These are phyloP conservation scores for Rosa persica DNA, from an alignment of 306 rosid species.

Conservation along the genomic window DNA sequence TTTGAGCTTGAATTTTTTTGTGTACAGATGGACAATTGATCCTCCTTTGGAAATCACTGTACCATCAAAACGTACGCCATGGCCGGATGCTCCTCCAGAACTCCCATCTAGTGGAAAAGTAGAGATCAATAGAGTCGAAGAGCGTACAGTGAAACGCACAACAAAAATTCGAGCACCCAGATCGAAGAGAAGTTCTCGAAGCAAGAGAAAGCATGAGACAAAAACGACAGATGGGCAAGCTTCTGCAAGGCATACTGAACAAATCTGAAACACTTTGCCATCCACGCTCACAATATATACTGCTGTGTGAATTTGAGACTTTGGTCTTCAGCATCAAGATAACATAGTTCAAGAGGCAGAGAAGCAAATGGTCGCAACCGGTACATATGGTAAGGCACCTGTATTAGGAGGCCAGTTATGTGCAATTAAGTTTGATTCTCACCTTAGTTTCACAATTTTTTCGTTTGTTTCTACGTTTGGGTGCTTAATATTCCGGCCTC, in stretches of 20 bases:
- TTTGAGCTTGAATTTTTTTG: constrained; percentile 18
- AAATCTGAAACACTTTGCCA: constrained; percentile 38
- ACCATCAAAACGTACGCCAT: constrained; percentile 84
- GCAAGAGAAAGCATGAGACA: constrained; percentile 81
- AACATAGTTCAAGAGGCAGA: constrained; percentile 32
- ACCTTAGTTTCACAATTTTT: constrained; percentile 32
- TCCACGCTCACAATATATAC: constrained; percentile 28
- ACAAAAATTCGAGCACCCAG: constrained; percentile 63
- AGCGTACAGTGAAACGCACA: constrained; percentile 49
- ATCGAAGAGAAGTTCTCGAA: constrained; percentile 58
- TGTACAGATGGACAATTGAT: constrained; percentile 81
- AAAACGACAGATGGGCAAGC: constrained; percentile 57
- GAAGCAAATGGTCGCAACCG: constrained; percentile 29
- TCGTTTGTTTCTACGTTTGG: constrained; percentile 27
- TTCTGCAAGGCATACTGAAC: constrained; percentile 53
- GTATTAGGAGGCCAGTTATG: constrained; percentile 35
- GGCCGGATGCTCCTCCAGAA: constrained; percentile 98
- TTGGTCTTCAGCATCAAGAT: constrained; percentile 36
- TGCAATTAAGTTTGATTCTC: constrained; percentile 41
- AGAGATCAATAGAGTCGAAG: constrained; percentile 33
- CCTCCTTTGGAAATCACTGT: constrained; percentile 91
- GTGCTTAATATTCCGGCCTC: constrained; percentile 33
- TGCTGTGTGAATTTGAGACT: constrained; percentile 39
- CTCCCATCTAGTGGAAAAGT: constrained; percentile 62
- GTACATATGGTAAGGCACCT: constrained; percentile 25